These are phyloP conservation scores for Rhizopus arrhizus DNA, from an alignment of 371 early-diverging fungal genomes.

Conservation along the genomic window DNA sequence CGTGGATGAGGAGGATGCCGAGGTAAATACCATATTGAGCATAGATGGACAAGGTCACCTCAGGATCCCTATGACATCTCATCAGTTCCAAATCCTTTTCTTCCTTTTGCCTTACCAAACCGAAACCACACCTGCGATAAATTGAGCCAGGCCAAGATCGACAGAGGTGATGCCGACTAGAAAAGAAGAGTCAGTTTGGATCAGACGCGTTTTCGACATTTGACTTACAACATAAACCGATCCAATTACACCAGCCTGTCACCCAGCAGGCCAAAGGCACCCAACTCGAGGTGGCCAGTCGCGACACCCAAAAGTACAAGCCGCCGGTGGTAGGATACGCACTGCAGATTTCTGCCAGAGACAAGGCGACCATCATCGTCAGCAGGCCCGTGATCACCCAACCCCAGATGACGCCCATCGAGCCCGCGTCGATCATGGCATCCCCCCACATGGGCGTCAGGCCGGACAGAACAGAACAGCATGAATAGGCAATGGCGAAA, in stretches of 20 bases:
- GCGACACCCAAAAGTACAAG: constrained; percentile 69
- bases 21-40: constrained; percentile 56
- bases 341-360: constrained; percentile 76
- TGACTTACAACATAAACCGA: constrained; percentile 46
- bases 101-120: too few relatives aligned
- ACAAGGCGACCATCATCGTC: constrained; percentile 64
- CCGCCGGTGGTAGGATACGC: constrained; percentile 75
- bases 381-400: constrained; percentile 65
- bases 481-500: constrained; percentile 59
- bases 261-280: constrained; percentile 66
- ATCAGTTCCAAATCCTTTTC: too few relatives aligned
- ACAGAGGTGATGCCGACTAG: constrained; percentile 53
- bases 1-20: constrained; percentile 49
- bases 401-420: constrained; percentile 70
- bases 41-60: constrained; percentile 41
- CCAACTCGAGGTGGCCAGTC: constrained; percentile 57
- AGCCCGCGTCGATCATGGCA: constrained; percentile 66
- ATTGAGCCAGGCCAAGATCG: constrained; percentile 59
- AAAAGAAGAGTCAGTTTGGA: constrained; percentile 22
- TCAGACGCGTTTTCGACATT: neutral
- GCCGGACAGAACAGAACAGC: constrained; percentile 57
- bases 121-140: constrained; percentile 55
- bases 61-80: constrained; percentile 39
- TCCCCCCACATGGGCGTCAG: constrained; percentile 60
- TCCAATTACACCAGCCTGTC: constrained; percentile 68